Conservation (phyloP, 352 stramenopile species). For the Globisporangium recalcitrans region DNA sequence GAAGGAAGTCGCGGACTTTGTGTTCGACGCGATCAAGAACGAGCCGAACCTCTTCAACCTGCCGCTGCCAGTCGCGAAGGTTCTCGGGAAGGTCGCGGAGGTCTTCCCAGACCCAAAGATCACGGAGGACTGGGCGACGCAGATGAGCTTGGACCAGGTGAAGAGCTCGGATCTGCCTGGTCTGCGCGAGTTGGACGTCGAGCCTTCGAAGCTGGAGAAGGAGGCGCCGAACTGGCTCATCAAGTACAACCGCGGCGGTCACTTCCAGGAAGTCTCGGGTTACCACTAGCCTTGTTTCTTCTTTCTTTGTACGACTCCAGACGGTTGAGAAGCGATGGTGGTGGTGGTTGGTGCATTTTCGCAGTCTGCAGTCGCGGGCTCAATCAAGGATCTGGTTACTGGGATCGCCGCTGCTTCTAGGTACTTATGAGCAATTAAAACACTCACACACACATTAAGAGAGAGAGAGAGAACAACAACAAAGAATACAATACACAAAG, state of each 20-base stretch:
- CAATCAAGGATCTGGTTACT: conserved; percentile 1
- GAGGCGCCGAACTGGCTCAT: conserved; percentile 94
- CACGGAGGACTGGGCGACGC: conserved; percentile 70
- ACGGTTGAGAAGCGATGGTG: background rate
- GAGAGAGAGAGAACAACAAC: background rate
- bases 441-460: conserved; percentile 6
- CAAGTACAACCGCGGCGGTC: conserved; percentile 91
- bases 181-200: conserved; percentile 80
- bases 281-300: conserved; percentile 65
- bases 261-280: conserved; percentile 91
- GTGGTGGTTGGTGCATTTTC: background rate
- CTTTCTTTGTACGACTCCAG: background rate
- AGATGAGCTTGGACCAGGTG: conserved; percentile 74
- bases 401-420: background rate
- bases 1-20: conserved; percentile 95
- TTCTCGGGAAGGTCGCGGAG: conserved; percentile 77
- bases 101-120: conserved; percentile 84
- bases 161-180: conserved; percentile 78
- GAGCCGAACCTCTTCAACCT: conserved; percentile 78
- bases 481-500: conserved; percentile 8
- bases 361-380: background rate
- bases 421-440: conserved; percentile 13
- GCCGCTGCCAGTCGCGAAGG: conserved; percentile 64
- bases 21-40: conserved; percentile 89
- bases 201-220: conserved; percentile 92